Evolutionary conservation across 2,329 filamentous ascomycete genomes (phyloP).

Genomic region (Nemania sp.): DNA sequence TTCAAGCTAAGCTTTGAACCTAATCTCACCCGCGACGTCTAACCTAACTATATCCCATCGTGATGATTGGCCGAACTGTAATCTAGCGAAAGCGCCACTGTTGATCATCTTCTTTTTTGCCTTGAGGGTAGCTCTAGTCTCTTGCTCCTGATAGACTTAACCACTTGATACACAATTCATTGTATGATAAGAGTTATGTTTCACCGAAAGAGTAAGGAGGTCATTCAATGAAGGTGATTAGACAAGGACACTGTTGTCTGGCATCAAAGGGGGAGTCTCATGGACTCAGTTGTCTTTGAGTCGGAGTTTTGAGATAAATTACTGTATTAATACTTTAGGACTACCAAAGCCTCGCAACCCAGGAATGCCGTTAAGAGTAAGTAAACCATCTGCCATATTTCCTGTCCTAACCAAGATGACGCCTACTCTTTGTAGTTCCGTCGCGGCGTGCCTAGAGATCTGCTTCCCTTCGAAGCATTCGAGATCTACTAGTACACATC

Average conservation of each 20-base stretch:
- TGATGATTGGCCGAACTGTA: neutral
- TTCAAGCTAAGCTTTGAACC: constrained; percentile 36
- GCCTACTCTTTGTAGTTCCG: neutral
- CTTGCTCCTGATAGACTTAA: neutral
- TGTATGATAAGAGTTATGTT: neutral
- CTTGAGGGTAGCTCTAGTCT: neutral
- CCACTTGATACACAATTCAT: neutral
- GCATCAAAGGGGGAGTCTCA: neutral
- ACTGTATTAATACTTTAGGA: neutral
- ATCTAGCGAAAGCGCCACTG: neutral
- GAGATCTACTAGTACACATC: neutral
- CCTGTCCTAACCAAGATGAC: neutral
- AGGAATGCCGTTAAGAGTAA: neutral
- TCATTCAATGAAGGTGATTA: neutral
- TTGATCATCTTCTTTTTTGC: neutral
- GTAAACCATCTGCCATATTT: neutral
- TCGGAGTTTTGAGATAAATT: neutral
- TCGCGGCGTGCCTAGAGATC: constrained; percentile 24
- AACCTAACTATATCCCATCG: neutral
- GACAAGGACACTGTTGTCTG: constrained; percentile 28
- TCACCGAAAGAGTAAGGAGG: neutral
- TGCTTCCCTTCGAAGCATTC: constrained; percentile 31
- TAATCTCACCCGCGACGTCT: neutral
- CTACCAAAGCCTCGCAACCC: neutral
- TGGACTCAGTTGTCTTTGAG: constrained; percentile 8